Percentiles rank a stretch among this genome's conserved stretches.
Conservation (phyloP, 163 green algal genomes). For the Volvox carteri region DNA sequence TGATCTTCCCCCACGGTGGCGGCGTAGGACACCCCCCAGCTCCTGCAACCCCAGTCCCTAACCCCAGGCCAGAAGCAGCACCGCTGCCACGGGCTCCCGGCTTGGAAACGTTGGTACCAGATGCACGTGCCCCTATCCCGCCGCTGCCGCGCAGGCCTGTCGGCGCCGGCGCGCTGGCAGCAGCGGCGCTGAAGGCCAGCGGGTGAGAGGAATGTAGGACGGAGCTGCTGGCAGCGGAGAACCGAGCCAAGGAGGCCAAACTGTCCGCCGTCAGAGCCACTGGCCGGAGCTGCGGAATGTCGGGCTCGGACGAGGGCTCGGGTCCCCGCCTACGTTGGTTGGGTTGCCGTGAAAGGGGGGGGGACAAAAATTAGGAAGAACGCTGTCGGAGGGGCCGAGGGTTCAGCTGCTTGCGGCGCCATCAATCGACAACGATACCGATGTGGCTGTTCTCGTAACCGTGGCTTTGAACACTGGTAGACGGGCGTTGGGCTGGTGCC, state of each 20-base stretch:
- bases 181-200: conserved; percentile 27
- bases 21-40: too few species aligned
- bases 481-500: too few species aligned
- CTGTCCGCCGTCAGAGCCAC: conserved; percentile 40
- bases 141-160: not conserved
- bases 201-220: conserved; percentile 32
- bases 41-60: too few species aligned
- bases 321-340: not conserved
- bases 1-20: not conserved
- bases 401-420: too few species aligned
- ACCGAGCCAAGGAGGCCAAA: conserved; percentile 32
- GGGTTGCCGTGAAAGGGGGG: too few species aligned
- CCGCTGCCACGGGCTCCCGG: not conserved
- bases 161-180: not conserved
- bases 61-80: not conserved
- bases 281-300: conserved; percentile 9
- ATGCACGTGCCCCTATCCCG: not conserved
- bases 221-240: conserved; percentile 16
- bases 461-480: too few species aligned
- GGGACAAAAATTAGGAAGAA: too few species aligned
- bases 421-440: too few species aligned
- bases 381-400: too few species aligned
- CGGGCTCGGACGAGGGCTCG: conserved; percentile 14
- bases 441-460: too few species aligned
- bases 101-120: not conserved